A percentile compares a stretch with the other conserved stretches of the same genome.
Evolutionary conservation across 805 yeast genomes (phyloP).

Genomic region (Candida corydali): DNA sequence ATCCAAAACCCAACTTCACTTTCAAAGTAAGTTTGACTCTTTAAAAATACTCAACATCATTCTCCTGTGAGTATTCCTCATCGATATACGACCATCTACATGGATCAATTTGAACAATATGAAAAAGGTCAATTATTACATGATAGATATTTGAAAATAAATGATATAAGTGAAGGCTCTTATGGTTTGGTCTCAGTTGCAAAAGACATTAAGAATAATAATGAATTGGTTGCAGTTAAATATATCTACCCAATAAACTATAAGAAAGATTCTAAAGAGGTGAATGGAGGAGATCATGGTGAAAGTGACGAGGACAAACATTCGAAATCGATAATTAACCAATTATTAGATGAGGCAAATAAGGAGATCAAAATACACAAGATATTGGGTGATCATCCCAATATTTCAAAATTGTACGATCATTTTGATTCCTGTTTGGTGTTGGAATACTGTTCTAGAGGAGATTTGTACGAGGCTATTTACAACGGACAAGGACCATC

Average conservation of each 20-base stretch:
- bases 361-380: conserved; percentile 66
- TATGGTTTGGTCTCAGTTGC: conserved; percentile 91
- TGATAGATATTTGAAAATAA: conserved; percentile 61
- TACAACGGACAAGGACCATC: conserved; percentile 61
- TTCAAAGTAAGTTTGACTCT: too few species aligned
- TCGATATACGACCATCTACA: too few species aligned
- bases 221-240: conserved; percentile 75
- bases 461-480: conserved; percentile 81
- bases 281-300: not conserved
- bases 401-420: conserved; percentile 45
- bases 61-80: too few species aligned
- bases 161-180: conserved; percentile 85
- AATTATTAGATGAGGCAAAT: conserved; percentile 51
- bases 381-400: conserved; percentile 50
- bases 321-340: conserved; percentile 20
- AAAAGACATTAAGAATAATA: conserved; percentile 49
- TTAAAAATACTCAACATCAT: too few species aligned
- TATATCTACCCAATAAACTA: conserved; percentile 63
- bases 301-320: conserved; percentile 18
- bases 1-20: too few species aligned
- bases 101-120: conserved; percentile 39
- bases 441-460: conserved; percentile 81
- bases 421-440: conserved; percentile 50
- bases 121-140: conserved; percentile 47
- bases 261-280: conserved; percentile 18